Evolutionary conservation across 768 basidiomycete species (phyloP).

Genomic region (Phylloporus arenicola): DNA sequence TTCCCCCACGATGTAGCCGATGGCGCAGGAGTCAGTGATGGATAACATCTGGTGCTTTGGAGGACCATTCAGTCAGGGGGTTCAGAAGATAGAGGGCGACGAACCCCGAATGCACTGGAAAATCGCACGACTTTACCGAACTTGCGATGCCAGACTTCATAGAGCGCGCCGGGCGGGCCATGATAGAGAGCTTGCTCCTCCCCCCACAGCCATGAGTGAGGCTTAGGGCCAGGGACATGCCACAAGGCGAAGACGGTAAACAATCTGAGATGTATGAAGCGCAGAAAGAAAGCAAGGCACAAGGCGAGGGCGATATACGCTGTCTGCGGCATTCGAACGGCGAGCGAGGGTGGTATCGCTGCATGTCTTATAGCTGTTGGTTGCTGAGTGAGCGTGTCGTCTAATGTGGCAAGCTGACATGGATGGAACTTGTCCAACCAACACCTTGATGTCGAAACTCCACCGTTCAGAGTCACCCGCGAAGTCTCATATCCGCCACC

Average conservation of each 20-base stretch:
- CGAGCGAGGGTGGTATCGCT: background rate
- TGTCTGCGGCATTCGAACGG: constrained; percentile 6
- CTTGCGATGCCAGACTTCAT: constrained; percentile 46
- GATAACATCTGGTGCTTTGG: constrained; percentile 53
- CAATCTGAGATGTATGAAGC: constrained; percentile 32
- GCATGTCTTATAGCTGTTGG: constrained; percentile 5
- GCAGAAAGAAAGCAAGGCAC: constrained; percentile 28
- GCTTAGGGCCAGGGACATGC: constrained; percentile 48
- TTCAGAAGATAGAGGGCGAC: constrained; percentile 1
- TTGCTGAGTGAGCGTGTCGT: constrained; percentile 8
- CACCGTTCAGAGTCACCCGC: constrained; percentile 24
- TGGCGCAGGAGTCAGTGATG: constrained; percentile 49
- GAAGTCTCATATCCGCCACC: constrained; percentile 27
- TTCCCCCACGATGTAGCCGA: constrained; percentile 50
- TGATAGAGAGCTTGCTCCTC: constrained; percentile 56
- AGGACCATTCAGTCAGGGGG: constrained; percentile 2
- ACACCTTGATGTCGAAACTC: constrained; percentile 19
- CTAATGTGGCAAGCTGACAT: constrained; percentile 5
- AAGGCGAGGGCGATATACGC: constrained; percentile 12
- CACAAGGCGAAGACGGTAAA: constrained; percentile 32
- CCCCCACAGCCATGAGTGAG: constrained; percentile 53
- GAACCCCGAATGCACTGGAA: constrained; percentile 52
- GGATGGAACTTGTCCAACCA: constrained; percentile 1
- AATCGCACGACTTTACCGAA: constrained; percentile 55
- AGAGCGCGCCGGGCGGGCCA: constrained; percentile 44